Evolutionary conservation across 805 yeast species (phyloP).

Genomic region (Nakazawaea siamensis): DNA sequence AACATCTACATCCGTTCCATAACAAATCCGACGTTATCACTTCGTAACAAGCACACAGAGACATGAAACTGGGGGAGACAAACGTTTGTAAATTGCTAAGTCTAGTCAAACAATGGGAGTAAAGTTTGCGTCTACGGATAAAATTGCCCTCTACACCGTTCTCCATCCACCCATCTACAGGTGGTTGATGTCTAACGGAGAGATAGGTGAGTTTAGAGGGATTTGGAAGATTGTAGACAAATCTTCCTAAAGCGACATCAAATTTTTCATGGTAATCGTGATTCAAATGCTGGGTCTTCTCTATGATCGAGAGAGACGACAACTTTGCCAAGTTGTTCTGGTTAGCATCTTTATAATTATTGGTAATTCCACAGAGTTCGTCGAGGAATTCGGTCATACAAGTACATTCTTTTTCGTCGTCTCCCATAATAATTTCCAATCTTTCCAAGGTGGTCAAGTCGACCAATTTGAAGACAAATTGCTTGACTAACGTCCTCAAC

Average conservation of each 20-base stretch:
- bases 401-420: constrained; percentile 36
- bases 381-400: constrained; percentile 37
- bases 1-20: constrained; percentile 75
- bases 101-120: constrained; percentile 38
- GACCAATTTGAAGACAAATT: constrained; percentile 22
- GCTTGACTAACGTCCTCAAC: constrained; percentile 21
- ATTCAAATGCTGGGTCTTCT: constrained; percentile 23
- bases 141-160: constrained; percentile 76
- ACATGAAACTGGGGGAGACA: constrained; percentile 51
- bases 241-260: constrained; percentile 39
- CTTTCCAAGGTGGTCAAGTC: constrained; percentile 24
- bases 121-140: constrained; percentile 46
- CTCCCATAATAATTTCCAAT: constrained; percentile 47
- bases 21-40: constrained; percentile 58
- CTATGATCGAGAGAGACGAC: constrained; percentile 28
- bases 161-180: constrained; percentile 43
- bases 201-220: constrained; percentile 28
- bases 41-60: constrained; percentile 59
- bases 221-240: constrained; percentile 28
- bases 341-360: constrained; percentile 15
- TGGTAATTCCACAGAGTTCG: constrained; percentile 22
- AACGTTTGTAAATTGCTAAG: constrained; percentile 33
- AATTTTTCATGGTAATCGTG: constrained; percentile 46
- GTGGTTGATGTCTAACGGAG: constrained; percentile 51
- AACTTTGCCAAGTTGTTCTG: constrained; percentile 19